Conservation (phyloP, 495 filamentous ascomycete genomes). For the Tuber aestivum region DNA sequence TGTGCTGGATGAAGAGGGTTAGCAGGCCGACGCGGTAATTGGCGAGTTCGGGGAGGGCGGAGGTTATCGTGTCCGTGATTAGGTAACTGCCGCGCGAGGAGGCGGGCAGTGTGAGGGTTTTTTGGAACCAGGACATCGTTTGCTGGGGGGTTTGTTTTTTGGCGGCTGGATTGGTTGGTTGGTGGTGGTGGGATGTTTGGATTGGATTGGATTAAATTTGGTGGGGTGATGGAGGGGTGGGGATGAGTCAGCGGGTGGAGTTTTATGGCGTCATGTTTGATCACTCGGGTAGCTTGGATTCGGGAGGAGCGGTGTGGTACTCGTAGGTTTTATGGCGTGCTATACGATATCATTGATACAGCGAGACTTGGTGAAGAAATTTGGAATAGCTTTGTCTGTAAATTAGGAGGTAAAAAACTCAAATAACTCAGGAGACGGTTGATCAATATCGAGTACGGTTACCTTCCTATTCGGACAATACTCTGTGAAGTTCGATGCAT, state of each 20-base stretch:
- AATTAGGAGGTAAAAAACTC: too few species aligned
- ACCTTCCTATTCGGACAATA: too few species aligned
- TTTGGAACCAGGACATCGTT: constrained; percentile 69
- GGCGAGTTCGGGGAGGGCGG: constrained; percentile 65
- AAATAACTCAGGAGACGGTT: too few species aligned
- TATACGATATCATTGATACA: too few species aligned
- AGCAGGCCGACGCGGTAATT: constrained; percentile 79
- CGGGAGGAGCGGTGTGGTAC: too few species aligned
- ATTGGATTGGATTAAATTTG: constrained; percentile 43
- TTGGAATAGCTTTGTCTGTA: too few species aligned
- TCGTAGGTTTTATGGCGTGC: too few species aligned
- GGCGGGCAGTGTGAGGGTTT: constrained; percentile 63
- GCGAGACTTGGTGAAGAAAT: too few species aligned
- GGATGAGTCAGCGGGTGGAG: neutral
- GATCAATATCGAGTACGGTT: too few species aligned
- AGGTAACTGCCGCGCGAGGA: constrained; percentile 80
- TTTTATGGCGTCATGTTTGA: neutral
- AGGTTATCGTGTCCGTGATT: constrained; percentile 66
- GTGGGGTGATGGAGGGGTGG: neutral
- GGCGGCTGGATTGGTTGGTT: constrained; percentile 24
- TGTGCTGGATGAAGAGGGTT: constrained; percentile 48
- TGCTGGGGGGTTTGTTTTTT: constrained; percentile 8
- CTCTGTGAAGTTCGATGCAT: too few species aligned
- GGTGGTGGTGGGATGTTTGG: constrained; percentile 39
- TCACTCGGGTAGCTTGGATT: neutral